A percentile compares a stretch with the other conserved stretches of the same genome.
Conservation (phyloP, 2,329 filamentous ascomycete genomes). For the Scedosporium aurantiacum region DNA sequence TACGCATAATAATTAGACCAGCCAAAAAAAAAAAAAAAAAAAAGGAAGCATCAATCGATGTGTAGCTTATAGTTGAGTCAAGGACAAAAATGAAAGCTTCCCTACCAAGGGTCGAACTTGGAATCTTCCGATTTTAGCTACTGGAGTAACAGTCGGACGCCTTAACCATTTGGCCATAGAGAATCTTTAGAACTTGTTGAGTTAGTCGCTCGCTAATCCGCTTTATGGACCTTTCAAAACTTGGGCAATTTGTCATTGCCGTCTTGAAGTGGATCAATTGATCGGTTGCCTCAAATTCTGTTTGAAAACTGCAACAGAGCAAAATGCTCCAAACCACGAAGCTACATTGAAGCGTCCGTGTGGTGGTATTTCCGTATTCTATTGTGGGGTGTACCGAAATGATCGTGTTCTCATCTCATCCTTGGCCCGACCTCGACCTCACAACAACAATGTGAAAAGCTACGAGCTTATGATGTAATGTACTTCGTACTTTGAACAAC, state of each 20-base stretch:
- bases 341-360: too few species aligned
- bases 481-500: too few species aligned
- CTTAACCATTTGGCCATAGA: constrained; percentile 5
- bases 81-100: background rate
- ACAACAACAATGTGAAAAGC: too few species aligned
- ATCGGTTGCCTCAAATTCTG: background rate
- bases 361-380: too few species aligned
- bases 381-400: too few species aligned
- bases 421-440: too few species aligned
- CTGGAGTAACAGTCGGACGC: constrained; percentile 3
- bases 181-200: background rate
- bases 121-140: constrained; percentile 1
- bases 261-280: background rate
- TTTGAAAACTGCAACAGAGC: too few species aligned
- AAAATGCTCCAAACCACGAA: too few species aligned
- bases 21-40: background rate
- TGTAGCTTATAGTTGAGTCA: too few species aligned
- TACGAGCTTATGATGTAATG: too few species aligned
- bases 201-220: background rate
- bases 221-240: background rate
- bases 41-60: background rate
- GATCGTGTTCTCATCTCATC: too few species aligned
- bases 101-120: constrained; percentile 3
- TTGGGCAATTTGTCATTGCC: background rate
- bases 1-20: too few species aligned